These are phyloP conservation scores for Ustilago lituana DNA, from an alignment of 1,284 basidiomycete species.

Conservation along the genomic window DNA sequence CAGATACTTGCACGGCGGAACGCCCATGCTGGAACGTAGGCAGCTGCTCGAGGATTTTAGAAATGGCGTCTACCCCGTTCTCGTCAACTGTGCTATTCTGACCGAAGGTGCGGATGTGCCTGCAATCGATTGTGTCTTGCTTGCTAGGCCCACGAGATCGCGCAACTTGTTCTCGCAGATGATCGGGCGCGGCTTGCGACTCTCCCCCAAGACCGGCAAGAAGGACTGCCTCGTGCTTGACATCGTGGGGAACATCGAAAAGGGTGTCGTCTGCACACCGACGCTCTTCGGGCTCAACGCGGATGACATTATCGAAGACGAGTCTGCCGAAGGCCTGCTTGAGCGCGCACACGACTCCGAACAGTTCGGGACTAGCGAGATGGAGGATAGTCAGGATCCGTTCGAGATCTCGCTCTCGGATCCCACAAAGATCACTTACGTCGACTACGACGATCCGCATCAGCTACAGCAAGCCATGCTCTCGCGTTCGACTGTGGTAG, in stretches of 20 bases:
- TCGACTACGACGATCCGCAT: constrained; percentile 84
- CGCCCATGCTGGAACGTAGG: constrained; percentile 76
- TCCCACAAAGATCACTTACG: constrained; percentile 75
- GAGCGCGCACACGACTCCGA: constrained; percentile 24
- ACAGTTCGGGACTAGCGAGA: background rate
- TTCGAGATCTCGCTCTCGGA: constrained; percentile 26
- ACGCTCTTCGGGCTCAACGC: constrained; percentile 87
- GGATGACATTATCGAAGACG: constrained; percentile 73
- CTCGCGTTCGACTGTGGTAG: constrained; percentile 70
- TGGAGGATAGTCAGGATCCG: constrained; percentile 6
- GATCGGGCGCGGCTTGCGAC: constrained; percentile 92
- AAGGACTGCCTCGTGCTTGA: constrained; percentile 88
- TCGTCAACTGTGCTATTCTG: constrained; percentile 91
- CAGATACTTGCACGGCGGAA: constrained; percentile 77
- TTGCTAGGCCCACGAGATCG: constrained; percentile 81
- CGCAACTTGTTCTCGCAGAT: constrained; percentile 91
- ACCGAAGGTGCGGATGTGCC: constrained; percentile 66
- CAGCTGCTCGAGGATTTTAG: constrained; percentile 78
- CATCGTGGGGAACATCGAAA: constrained; percentile 81
- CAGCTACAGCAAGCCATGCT: constrained; percentile 70
- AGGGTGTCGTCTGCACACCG: constrained; percentile 82
- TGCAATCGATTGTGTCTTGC: constrained; percentile 83
- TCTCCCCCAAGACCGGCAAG: constrained; percentile 84
- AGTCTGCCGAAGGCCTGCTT: constrained; percentile 30
- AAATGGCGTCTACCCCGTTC: constrained; percentile 79